phyloP scores from a whole-genome alignment of 768 basidiomycete genomes.

The Mycena alexandri region DNA sequence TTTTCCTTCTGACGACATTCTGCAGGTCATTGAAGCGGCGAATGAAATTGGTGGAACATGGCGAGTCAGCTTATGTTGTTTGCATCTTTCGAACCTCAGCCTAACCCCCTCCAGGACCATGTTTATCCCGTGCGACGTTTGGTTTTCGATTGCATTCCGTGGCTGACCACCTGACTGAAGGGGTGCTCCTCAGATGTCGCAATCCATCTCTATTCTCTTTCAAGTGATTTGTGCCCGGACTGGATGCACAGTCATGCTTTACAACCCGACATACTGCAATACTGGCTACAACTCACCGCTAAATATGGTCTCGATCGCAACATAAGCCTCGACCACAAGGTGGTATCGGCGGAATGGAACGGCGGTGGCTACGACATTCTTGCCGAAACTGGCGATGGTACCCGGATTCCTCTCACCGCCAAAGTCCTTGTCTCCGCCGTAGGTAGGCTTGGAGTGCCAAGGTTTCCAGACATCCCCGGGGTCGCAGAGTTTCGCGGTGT shows the following conservation, averaged over 20 bases:
- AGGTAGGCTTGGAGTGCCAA: conserved; percentile 61
- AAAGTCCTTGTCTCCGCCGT: conserved; percentile 66
- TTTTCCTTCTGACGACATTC: too few relatives aligned
- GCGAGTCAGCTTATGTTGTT: too few relatives aligned
- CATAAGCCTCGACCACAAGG: conserved; percentile 58
- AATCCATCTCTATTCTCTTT: conserved; percentile 59
- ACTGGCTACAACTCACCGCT: conserved; percentile 55
- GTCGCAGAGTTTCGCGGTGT: conserved; percentile 58
- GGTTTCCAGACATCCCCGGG: conserved; percentile 49
- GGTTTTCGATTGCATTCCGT: not conserved
- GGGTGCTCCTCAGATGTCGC: conserved; percentile 52
- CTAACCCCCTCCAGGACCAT: conserved; percentile 45
- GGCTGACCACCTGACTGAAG: not conserved
- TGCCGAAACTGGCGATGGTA: conserved; percentile 42
- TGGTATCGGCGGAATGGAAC: conserved; percentile 62
- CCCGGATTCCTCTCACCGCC: conserved; percentile 43
- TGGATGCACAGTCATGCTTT: conserved; percentile 58
- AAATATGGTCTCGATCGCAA: conserved; percentile 58
- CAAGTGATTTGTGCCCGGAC: conserved; percentile 58
- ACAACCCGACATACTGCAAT: conserved; percentile 57
- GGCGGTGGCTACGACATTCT: conserved; percentile 45
- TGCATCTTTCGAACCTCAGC: too few relatives aligned
- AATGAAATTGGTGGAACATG: too few relatives aligned
- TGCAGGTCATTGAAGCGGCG: too few relatives aligned
- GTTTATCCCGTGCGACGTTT: conserved; percentile 35